Evolutionary conservation across 352 stramenopile genomes (phyloP).

Genomic region (Globisporangium cystogenes): DNA sequence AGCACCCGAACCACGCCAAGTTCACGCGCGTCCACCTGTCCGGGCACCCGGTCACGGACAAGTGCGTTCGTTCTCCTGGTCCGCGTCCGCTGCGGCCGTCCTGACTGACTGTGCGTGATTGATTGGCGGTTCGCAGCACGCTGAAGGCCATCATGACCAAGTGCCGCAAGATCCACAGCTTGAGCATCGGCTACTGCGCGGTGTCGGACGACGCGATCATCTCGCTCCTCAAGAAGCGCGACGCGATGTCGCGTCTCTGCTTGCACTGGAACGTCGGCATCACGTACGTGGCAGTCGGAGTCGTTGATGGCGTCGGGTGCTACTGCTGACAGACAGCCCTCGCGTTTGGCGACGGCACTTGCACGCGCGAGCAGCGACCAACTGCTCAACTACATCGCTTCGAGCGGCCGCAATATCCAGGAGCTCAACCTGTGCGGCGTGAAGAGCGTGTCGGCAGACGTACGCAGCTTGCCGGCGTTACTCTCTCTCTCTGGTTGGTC

Average conservation of each 20-base stretch:
- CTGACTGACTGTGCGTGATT: neutral
- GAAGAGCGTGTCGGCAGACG: slow-evolving; percentile 79
- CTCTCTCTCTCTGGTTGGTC: too few relatives aligned
- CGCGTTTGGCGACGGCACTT: neutral
- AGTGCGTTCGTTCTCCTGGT: slow-evolving; percentile 29
- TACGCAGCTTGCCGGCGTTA: too few relatives aligned
- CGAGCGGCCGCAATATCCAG: slow-evolving; percentile 70
- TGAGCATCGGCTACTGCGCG: slow-evolving; percentile 83
- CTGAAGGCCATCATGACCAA: slow-evolving; percentile 86
- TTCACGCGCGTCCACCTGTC: slow-evolving; percentile 85
- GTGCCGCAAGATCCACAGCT: slow-evolving; percentile 84
- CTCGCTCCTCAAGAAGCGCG: slow-evolving; percentile 75
- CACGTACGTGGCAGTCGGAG: slow-evolving; percentile 41
- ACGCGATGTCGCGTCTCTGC: slow-evolving; percentile 68
- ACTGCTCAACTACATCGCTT: slow-evolving; percentile 70
- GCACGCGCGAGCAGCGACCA: slow-evolving; percentile 42
- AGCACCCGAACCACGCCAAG: slow-evolving; percentile 87
- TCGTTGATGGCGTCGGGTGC: neutral
- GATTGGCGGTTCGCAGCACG: slow-evolving; percentile 33
- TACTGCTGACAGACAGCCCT: too few relatives aligned
- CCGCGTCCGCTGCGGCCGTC: too few relatives aligned
- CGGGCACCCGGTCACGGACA: slow-evolving; percentile 73
- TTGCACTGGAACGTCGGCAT: slow-evolving; percentile 87
- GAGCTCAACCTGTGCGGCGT: slow-evolving; percentile 86
- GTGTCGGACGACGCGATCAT: slow-evolving; percentile 85